Evolutionary conservation across 73 alveolate species (phyloP), one percentile per base, ranked within the genome.

Genomic region (Uronychia setigera): DNA sequence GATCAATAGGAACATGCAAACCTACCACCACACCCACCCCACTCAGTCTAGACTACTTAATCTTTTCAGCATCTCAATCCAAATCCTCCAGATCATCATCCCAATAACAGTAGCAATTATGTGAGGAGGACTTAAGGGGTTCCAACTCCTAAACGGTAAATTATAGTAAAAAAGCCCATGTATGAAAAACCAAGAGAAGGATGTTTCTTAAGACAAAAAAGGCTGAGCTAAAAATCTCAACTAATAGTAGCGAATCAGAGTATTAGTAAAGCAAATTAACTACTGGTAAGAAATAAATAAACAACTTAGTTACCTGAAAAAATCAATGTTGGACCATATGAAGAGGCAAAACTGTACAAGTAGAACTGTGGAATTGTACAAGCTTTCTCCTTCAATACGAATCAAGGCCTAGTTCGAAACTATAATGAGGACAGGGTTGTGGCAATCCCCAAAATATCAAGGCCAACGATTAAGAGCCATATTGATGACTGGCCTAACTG

Each of bases 401-500:
- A 76, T 27, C 32, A 76, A 76, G 81, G 81, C 19, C 28, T 76
- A 35, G 32, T 76, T 5, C 1, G 81, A 30, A 82, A 90, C 34
- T 93, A 94, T 35, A 94, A 94, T 79, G 98, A 94, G 87, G 98
- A 94, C 76, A 76, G 96, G 78, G 98, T 93, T 25, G 88, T 95
- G 26, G 93, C 93, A 26, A 91, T 94, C 1, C 80, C 89, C 27
- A 93, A 90, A 29, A 82, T 93, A 27, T 80, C 78, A 81, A 90
- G 86, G 27, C 98, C 98, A 46, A 33, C 78, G 46, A 74, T 75
- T 34, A 84, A 95, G 32, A 46, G 67, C 67, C 5, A 46, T 46
- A 19, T 46, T 19, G 30, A 80, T 26, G 75, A 80, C 77, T 93
- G 97, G 96, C 97, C 96, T 1, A 78, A 79, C 58, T 80, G 92